These are phyloP conservation scores for Aureobasidium sp. DNA, from an alignment of 2,329 filamentous ascomycete species.

Conservation along the genomic window DNA sequence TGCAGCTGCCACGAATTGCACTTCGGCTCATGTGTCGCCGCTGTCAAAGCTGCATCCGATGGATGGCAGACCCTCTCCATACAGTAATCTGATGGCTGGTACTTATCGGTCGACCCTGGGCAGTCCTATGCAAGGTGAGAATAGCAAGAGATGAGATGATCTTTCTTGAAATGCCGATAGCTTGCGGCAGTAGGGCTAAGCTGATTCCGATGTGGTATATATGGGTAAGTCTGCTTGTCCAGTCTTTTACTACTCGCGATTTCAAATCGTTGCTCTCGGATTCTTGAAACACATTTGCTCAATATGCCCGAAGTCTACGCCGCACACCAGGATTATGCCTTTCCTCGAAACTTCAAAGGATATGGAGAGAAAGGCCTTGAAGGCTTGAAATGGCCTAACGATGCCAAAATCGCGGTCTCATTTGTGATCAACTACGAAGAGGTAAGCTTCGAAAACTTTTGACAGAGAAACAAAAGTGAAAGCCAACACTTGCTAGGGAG, in stretches of 20 bases:
- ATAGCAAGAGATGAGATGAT: neutral
- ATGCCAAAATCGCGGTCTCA: constrained; percentile 39
- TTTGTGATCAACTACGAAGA: constrained; percentile 44
- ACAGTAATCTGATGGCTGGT: no score
- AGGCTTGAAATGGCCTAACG: constrained; percentile 35
- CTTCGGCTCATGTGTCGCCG: neutral
- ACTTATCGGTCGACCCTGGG: no score
- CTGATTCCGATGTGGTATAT: no score
- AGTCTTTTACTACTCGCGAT: neutral
- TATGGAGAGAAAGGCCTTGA: constrained; percentile 21
- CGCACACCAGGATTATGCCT: constrained; percentile 16
- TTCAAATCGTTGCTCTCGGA: neutral
- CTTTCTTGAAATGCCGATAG: neutral
- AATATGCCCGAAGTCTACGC: neutral
- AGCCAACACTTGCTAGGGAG: constrained; percentile 23
- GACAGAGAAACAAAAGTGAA: neutral
- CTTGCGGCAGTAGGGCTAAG: neutral
- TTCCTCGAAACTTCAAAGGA: constrained; percentile 26
- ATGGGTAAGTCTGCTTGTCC: neutral
- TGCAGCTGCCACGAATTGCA: neutral
- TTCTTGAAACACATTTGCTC: neutral
- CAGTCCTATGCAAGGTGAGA: neutral
- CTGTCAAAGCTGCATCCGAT: neutral
- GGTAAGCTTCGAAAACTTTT: constrained; percentile 16
- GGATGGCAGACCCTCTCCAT: neutral